Percentiles rank a stretch among this genome's conserved stretches.
Evolutionary conservation across 1,139 yeast genomes (phyloP).

Genomic region (Debaryomycetaceae sp.): DNA sequence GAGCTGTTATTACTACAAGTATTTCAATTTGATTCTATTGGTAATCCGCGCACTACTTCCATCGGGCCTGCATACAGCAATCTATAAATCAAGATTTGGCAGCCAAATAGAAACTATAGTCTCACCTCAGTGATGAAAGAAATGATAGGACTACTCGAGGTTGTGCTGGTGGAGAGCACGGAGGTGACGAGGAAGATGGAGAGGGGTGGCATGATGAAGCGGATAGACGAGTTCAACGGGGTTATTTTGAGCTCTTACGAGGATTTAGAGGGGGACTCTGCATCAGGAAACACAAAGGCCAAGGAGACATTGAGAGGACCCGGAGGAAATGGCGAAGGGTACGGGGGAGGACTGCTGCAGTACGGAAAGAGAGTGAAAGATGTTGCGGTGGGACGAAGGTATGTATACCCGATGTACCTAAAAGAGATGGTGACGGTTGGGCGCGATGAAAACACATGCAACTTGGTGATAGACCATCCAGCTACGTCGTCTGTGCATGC

Average conservation of each 20-base stretch:
- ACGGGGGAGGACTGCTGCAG: not conserved
- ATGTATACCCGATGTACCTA: slow-evolving; percentile 7
- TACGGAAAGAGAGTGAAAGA: not conserved
- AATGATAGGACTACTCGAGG: slow-evolving; percentile 2
- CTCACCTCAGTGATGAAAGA: not conserved
- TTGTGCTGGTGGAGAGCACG: not conserved
- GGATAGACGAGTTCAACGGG: not conserved
- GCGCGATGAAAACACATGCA: slow-evolving; percentile 7
- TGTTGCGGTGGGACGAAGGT: not conserved
- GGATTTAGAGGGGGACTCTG: too few species aligned
- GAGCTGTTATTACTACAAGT: not conserved
- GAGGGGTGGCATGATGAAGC: not conserved
- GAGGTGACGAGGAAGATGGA: not conserved
- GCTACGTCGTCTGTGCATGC: slow-evolving; percentile 43
- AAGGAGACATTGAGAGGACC: not conserved
- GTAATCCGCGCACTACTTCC: slow-evolving; percentile 3
- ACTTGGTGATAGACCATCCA: slow-evolving; percentile 10
- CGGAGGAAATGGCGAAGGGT: not conserved
- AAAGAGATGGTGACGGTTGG: slow-evolving; percentile 14
- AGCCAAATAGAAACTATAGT: slow-evolving; percentile 2
- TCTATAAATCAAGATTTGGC: slow-evolving; percentile 3
- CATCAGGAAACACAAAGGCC: not conserved
- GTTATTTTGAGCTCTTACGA: not conserved
- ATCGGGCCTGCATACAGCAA: not conserved
- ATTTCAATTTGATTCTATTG: slow-evolving; percentile 2